Evolutionary conservation across 2,329 filamentous ascomycete genomes (phyloP), one percentile per base, ranked within the genome.

Genomic region (Lecanoromycetidae sp.): DNA sequence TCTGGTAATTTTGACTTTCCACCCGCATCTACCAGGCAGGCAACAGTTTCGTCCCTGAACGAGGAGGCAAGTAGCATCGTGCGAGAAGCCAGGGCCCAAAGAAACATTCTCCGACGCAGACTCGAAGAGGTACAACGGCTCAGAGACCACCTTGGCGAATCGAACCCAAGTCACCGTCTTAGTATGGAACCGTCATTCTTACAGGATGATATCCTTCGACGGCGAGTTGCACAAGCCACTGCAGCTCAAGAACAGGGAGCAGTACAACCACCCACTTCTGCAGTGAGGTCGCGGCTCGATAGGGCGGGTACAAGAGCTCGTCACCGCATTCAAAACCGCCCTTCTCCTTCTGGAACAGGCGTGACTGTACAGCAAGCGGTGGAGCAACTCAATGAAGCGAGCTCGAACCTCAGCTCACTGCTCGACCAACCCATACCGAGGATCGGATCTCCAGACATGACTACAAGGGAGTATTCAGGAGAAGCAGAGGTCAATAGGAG

Each of bases 1-100:
- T 65, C 67, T 49, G 63, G 62, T 42, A 67, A 66, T 48, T 63
- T 66, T 59, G 64, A 66, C 55, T 61, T 63, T 51, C 64, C 66
- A 44, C 62, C 63, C 44, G 64, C 63, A 44, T 22, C 23, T 17
- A 29, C 32, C n/a, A 32, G 32, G 9, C 45, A 47, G 23, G 38
- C 19, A n/a, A 27, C 20, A 19, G 9, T 23, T 29, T 26, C 45
- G 23, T 47, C 45, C 22, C 22, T 47, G n/a, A n/a, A n/a, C 19
- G 37, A 42, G 15, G 45, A 42, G 17, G 32, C 45, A 3, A 25
- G 27, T 13, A 34, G 10, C 13, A 27, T 36, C 23, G 37, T 41
- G 13, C 44, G 30, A 30, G 44, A 47, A 40, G 27, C 30, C 22
- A 20, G 36, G 36, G 32, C 44, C 22, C 44, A 41, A 13, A 36